Evolutionary conservation across 2,329 filamentous ascomycete species (phyloP).

Genomic region (Talaromyces sp.): DNA sequence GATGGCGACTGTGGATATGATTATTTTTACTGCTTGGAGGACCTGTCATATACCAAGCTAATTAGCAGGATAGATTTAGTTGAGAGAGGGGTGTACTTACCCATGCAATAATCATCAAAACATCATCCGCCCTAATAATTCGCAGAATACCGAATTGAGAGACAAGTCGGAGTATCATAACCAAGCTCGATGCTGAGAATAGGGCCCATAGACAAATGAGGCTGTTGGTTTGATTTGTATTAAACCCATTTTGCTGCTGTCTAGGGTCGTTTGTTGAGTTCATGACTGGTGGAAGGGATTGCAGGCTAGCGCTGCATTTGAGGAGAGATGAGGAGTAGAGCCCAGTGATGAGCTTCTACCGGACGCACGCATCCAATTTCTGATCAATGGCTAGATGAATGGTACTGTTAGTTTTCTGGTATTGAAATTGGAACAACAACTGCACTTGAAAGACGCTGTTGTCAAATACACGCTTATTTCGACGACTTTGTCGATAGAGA

Average conservation of each 20-base stretch:
- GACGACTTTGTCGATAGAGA: neutral
- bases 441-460: neutral
- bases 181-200: conserved; percentile 11
- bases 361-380: neutral
- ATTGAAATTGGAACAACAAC: neutral
- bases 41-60: neutral
- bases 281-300: neutral
- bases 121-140: conserved; percentile 12
- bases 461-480: neutral
- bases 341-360: neutral
- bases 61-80: neutral
- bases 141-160: conserved; percentile 16
- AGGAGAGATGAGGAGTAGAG: neutral
- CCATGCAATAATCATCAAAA: conserved; percentile 22
- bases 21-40: conserved; percentile 14
- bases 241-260: conserved; percentile 1
- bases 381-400: neutral
- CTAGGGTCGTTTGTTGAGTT: neutral
- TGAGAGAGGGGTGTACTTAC: neutral
- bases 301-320: neutral
- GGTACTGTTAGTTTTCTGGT: neutral
- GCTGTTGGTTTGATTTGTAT: neutral
- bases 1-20: conserved; percentile 19
- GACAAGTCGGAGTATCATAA: conserved; percentile 17
- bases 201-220: conserved; percentile 16